Percentiles rank a stretch among this genome's conserved stretches.
Conservation (phyloP, 805 yeast species). For the Wickerhamomyces pijperi region DNA sequence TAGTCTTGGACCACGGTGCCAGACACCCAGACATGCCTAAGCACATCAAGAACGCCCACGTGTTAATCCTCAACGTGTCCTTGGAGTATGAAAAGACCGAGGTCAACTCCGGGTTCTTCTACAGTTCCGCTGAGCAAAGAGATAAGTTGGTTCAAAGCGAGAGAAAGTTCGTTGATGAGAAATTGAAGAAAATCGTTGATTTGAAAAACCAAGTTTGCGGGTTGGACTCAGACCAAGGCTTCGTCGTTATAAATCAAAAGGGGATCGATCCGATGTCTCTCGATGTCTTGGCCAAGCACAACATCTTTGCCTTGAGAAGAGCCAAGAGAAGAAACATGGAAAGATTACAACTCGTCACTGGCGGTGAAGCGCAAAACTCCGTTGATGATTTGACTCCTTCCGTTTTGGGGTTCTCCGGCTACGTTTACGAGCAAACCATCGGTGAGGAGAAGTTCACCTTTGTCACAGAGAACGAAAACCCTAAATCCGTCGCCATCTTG, state of each 20-base stretch:
- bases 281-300: constrained; percentile 86
- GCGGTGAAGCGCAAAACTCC: constrained; percentile 96
- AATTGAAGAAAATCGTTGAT: constrained; percentile 81
- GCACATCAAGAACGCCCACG: constrained; percentile 68
- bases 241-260: constrained; percentile 93
- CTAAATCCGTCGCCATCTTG: constrained; percentile 82
- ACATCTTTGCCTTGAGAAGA: constrained; percentile 88
- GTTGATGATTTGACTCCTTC: constrained; percentile 83
- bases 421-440: constrained; percentile 81
- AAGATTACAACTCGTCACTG: constrained; percentile 89
- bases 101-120: constrained; percentile 91
- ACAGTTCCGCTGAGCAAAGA: constrained; percentile 91
- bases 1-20: constrained; percentile 96
- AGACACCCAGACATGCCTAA: constrained; percentile 99
- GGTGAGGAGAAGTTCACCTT: constrained; percentile 98
- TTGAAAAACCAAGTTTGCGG: constrained; percentile 89
- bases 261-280: constrained; percentile 98
- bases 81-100: constrained; percentile 96
- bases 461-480: constrained; percentile 81
- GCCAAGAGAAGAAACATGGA: constrained; percentile 99
- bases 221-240: constrained; percentile 57
- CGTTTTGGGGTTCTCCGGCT: constrained; percentile 80
- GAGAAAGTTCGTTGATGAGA: constrained; percentile 89
- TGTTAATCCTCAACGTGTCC: constrained; percentile 84
- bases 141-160: constrained; percentile 90